These are phyloP conservation scores for Myxozyma neotropica DNA, from an alignment of 805 yeast species.

Conservation along the genomic window DNA sequence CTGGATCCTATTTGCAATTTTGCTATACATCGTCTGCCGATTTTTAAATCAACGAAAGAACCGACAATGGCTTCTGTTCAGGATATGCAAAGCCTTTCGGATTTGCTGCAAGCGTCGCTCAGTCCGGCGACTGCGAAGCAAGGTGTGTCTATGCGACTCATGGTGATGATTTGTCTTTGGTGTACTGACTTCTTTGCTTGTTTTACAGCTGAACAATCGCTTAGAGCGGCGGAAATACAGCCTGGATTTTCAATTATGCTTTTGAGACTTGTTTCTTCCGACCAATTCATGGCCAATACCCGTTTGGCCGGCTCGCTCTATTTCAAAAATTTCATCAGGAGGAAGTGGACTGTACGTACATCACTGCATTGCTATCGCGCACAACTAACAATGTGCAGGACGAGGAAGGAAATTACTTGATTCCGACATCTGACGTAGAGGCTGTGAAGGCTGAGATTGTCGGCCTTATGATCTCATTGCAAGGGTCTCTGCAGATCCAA, in stretches of 20 bases:
- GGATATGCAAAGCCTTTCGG: conserved; percentile 20
- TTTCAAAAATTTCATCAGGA: conserved; percentile 81
- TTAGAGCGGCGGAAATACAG: conserved; percentile 62
- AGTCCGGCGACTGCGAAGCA: conserved; percentile 31
- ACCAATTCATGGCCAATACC: conserved; percentile 52
- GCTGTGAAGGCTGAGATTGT: conserved; percentile 76
- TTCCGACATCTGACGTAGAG: conserved; percentile 62
- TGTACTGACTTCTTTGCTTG: no score
- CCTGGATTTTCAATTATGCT: conserved; percentile 78
- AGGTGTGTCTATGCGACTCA: no score
- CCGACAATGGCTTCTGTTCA: conserved; percentile 12
- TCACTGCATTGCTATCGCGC: no score
- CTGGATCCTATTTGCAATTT: background rate
- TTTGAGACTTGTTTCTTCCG: conserved; percentile 74
- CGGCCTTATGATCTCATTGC: conserved; percentile 80
- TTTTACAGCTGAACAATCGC: conserved; percentile 59
- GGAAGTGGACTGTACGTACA: conserved; percentile 61
- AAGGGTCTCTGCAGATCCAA: conserved; percentile 77
- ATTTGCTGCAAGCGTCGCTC: conserved; percentile 28
- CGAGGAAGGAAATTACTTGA: conserved; percentile 77
- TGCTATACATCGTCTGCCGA: background rate
- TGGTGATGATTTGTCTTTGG: no score
- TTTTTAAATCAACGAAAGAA: background rate
- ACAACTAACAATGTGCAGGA: conserved; percentile 45
- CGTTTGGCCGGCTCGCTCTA: conserved; percentile 87